phyloP scores from a whole-genome alignment of 2,329 filamentous ascomycete species.

The Beauveria bassiana region DNA sequence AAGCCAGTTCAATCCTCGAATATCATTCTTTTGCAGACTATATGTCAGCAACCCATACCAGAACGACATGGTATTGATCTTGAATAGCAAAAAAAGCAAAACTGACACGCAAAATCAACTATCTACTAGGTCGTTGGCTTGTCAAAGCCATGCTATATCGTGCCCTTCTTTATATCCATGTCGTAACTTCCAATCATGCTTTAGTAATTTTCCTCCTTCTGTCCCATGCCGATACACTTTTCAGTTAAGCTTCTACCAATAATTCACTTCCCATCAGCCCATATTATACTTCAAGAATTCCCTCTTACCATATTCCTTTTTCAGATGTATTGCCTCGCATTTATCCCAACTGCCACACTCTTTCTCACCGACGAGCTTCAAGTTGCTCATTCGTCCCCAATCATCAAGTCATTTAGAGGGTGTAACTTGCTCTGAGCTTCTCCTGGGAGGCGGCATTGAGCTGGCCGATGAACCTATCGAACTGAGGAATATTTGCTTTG shows the following conservation, averaged over 20 bases:
- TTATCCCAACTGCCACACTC: background rate
- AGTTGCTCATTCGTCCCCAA: background rate
- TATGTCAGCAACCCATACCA: too few species aligned
- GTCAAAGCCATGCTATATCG: constrained; percentile 5
- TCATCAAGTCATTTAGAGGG: constrained; percentile 22
- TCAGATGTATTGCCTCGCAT: background rate
- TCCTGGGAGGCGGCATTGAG: constrained; percentile 43
- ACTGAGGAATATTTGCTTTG: constrained; percentile 52
- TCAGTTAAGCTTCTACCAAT: background rate
- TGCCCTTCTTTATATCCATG: background rate
- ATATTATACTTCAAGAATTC: constrained; percentile 1
- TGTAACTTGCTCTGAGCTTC: constrained; percentile 40
- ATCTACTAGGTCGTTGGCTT: constrained; percentile 7
- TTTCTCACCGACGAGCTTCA: background rate
- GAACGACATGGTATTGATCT: too few species aligned
- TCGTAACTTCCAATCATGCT: constrained; percentile 5
- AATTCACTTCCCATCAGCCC: constrained; percentile 1
- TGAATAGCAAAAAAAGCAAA: background rate
- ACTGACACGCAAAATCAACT: constrained; percentile 2
- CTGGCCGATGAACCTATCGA: constrained; percentile 45
- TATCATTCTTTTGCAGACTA: too few species aligned
- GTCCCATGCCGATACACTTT: constrained; percentile 6
- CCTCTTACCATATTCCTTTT: constrained; percentile 7
- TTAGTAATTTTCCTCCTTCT: background rate
- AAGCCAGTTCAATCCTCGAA: too few species aligned